A percentile compares a stretch with the other conserved stretches of the same genome.
Conservation (phyloP, 108 stramenopile genomes). For the Pseudonitzschia multiseries region DNA sequence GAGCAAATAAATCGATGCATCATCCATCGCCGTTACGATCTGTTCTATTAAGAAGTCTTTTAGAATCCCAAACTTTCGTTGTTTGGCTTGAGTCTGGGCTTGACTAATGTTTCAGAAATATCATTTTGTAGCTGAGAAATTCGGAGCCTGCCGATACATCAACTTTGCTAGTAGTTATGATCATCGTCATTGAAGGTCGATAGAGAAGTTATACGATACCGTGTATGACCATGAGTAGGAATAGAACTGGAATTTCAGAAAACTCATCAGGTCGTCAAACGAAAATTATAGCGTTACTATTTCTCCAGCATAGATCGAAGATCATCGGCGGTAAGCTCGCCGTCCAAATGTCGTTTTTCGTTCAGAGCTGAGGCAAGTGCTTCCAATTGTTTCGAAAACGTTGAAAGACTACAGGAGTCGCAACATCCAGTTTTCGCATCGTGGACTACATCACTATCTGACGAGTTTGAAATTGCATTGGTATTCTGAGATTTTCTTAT, state of each 20-base stretch:
- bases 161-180: too few species aligned
- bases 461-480: too few species aligned
- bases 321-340: slow-evolving; percentile 48
- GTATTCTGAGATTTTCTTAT: background rate
- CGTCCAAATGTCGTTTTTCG: slow-evolving; percentile 1
- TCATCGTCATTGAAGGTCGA: background rate
- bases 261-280: background rate
- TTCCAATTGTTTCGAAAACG: slow-evolving; percentile 33
- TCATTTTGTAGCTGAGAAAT: too few species aligned
- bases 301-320: slow-evolving; percentile 57
- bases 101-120: too few species aligned
- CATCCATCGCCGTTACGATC: too few species aligned
- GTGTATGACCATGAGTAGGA: background rate
- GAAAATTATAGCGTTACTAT: background rate
- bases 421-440: background rate
- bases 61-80: too few species aligned
- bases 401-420: background rate
- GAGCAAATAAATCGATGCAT: too few species aligned
- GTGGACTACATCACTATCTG: too few species aligned
- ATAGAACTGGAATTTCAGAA: background rate
- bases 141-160: too few species aligned
- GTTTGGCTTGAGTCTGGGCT: too few species aligned
- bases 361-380: slow-evolving; percentile 39
- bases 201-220: background rate
- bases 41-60: too few species aligned